Conservation (phyloP, 2,329 filamentous ascomycete genomes). For the Fusarium oxysporum region DNA sequence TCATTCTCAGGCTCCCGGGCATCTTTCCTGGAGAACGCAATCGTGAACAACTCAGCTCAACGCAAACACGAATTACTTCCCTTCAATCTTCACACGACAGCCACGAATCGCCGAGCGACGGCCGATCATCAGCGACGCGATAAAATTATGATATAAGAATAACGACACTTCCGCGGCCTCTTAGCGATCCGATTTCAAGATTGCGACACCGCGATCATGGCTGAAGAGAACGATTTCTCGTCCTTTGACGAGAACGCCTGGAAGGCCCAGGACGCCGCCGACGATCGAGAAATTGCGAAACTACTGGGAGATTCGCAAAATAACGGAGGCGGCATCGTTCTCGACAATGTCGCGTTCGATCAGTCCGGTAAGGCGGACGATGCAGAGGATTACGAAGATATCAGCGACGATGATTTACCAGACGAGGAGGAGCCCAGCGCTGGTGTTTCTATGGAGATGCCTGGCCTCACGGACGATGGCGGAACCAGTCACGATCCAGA, state of each 20-base stretch:
- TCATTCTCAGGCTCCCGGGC: conserved; percentile 7
- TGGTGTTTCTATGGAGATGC: conserved; percentile 59
- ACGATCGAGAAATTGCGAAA: conserved; percentile 61
- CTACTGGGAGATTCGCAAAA: conserved; percentile 58
- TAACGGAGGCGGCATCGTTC: conserved; percentile 54
- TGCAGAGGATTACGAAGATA: conserved; percentile 90
- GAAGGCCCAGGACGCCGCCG: conserved; percentile 60
- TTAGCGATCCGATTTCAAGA: conserved; percentile 40
- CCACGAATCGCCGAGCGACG: conserved; percentile 5
- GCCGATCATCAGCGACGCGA: not conserved
- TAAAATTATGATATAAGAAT: conserved; percentile 46
- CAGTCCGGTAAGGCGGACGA: conserved; percentile 88
- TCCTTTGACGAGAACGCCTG: conserved; percentile 52
- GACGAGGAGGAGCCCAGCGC: conserved; percentile 75
- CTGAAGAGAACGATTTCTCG: conserved; percentile 50
- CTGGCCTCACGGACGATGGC: conserved; percentile 68
- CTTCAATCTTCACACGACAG: conserved; percentile 8
- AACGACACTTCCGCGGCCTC: conserved; percentile 34
- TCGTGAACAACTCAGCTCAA: conserved; percentile 41
- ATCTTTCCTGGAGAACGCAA: conserved; percentile 23
- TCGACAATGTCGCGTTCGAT: conserved; percentile 65
- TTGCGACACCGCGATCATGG: conserved; percentile 48
- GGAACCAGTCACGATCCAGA: conserved; percentile 71
- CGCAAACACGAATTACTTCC: conserved; percentile 9
- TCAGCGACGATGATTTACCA: conserved; percentile 90